Evolutionary conservation across 176 grass and related monocot genomes (phyloP).

Genomic region (sorghum (Sorghum bicolor)): Sorghum_bicolor_NCBIv3 NC_012876.2:55448001-55448500

Average conservation of each 20-base stretch:
- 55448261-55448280: not conserved
- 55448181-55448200: constrained; percentile 57
- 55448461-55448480: not conserved
- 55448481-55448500: not conserved
- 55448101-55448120: constrained; percentile 75
- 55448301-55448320: not conserved
- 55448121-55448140: constrained; percentile 57
- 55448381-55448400: not conserved
- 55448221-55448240: constrained; percentile 20
- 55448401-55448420: not conserved
- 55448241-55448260: not conserved
- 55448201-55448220: constrained; percentile 70
- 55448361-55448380: not conserved
- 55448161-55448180: constrained; percentile 90
- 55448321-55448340: too few species aligned
- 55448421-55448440: not conserved
- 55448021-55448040: constrained; percentile 45
- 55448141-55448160: constrained; percentile 71
- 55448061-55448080: constrained; percentile 70
- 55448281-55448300: not conserved
- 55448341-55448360: not conserved
- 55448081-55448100: constrained; percentile 91
- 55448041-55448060: constrained; percentile 80
- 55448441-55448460: not conserved
- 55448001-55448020: constrained; percentile 67